Conservation (phyloP, 176 grass and related monocot species). For the Coix lacrymajobi region DNA sequence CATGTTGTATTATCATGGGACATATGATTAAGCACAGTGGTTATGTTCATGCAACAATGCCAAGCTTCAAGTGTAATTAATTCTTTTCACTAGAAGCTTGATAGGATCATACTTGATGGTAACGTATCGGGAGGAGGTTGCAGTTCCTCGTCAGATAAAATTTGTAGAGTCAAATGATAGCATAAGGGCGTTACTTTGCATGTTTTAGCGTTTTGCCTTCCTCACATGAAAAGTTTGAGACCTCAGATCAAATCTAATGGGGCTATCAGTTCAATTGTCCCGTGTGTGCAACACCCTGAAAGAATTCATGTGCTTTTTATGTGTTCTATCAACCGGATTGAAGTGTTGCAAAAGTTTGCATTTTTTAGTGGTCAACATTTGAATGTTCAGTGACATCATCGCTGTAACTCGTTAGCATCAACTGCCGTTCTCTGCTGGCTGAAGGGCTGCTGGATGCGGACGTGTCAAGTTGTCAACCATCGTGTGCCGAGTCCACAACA, state of each 20-base stretch:
- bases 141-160: neutral
- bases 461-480: too few relatives aligned
- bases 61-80: neutral
- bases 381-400: too few relatives aligned
- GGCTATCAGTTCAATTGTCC: neutral
- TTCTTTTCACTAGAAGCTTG: neutral
- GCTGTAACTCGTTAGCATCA: too few relatives aligned
- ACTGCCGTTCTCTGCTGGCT: too few relatives aligned
- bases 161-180: too few relatives aligned
- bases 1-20: neutral
- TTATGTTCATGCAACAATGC: neutral
- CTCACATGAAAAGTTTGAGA: neutral
- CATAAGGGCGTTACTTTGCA: too few relatives aligned
- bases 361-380: too few relatives aligned
- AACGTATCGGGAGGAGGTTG: neutral
- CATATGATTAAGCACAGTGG: neutral
- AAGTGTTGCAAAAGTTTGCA: too few relatives aligned
- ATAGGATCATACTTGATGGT: neutral
- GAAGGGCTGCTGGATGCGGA: too few relatives aligned
- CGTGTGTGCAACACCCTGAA: neutral
- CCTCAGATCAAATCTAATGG: neutral
- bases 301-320: neutral
- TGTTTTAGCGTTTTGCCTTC: too few relatives aligned
- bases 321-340: too few relatives aligned
- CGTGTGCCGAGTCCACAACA: too few relatives aligned